These are phyloP conservation scores for Diaporthe sp. DNA, from an alignment of 2,329 filamentous ascomycete genomes.

Conservation along the genomic window DNA sequence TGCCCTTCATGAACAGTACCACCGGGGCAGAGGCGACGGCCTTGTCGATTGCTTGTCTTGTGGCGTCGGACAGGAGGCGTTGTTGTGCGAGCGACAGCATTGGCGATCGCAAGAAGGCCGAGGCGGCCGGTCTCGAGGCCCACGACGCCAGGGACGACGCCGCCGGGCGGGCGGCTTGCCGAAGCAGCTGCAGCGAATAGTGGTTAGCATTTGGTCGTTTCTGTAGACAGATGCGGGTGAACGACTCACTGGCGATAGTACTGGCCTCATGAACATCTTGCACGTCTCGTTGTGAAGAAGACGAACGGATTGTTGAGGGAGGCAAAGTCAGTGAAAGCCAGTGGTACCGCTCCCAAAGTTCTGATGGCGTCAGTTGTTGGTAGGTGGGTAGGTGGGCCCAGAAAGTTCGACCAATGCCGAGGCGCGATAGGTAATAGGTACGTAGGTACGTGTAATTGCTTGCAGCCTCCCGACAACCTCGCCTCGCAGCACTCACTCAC, in stretches of 20 bases:
- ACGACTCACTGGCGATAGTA: conserved; percentile 32
- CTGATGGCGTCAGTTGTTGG: conserved; percentile 11
- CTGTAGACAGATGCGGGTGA: too few relatives aligned
- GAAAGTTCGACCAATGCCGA: conserved; percentile 30
- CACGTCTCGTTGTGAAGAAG: background rate
- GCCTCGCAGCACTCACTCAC: background rate
- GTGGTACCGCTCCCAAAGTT: background rate
- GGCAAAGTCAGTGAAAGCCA: background rate
- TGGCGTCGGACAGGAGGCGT: conserved; percentile 81
- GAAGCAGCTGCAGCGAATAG: conserved; percentile 30
- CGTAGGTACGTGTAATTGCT: background rate
- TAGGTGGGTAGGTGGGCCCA: background rate
- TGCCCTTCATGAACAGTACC: conserved; percentile 95
- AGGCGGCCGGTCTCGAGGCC: conserved; percentile 23
- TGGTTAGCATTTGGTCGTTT: background rate
- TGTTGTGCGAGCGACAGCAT: conserved; percentile 45
- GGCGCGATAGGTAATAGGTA: conserved; percentile 14
- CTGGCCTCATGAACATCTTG: conserved; percentile 35
- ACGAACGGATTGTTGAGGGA: background rate
- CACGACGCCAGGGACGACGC: conserved; percentile 20
- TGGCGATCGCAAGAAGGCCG: conserved; percentile 30
- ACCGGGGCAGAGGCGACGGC: conserved; percentile 89
- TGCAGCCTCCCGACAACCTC: background rate
- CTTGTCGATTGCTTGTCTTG: conserved; percentile 86
- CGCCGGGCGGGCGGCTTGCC: conserved; percentile 29